phyloP scores from a whole-genome alignment of 305 asterid genomes.

The Vinca major region DNA sequence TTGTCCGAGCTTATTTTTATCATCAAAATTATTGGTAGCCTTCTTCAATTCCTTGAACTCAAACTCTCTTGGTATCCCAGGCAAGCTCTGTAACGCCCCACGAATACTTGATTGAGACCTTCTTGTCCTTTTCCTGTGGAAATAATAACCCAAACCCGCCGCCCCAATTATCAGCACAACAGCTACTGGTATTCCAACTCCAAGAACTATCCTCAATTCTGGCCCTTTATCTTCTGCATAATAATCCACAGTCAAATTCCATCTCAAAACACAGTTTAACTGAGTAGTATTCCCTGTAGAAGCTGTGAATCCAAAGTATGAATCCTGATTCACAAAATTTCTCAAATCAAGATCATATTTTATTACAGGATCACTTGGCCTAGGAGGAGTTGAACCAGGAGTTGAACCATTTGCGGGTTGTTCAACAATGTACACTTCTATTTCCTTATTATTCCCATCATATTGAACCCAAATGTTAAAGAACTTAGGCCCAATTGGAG shows the following conservation, averaged over 20 bases:
- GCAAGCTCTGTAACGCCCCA: conserved; percentile 61
- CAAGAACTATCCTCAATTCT: conserved; percentile 31
- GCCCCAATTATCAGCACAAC: conserved; percentile 33
- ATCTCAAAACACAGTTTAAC: conserved; percentile 64
- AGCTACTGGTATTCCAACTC: conserved; percentile 38
- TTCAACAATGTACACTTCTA: conserved; percentile 44
- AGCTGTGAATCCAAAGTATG: conserved; percentile 80
- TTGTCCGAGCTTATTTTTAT: conserved; percentile 66
- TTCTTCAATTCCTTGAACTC: conserved; percentile 58
- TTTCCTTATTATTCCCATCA: conserved; percentile 34
- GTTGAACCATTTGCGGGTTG: conserved; percentile 35
- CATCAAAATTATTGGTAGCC: conserved; percentile 73
- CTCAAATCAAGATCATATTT: conserved; percentile 32
- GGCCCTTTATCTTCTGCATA: conserved; percentile 22
- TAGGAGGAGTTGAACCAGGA: conserved; percentile 62
- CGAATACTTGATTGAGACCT: conserved; percentile 36
- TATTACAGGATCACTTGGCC: conserved; percentile 41
- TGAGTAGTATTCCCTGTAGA: conserved; percentile 54
- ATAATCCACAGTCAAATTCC: conserved; percentile 62
- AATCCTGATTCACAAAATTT: conserved; percentile 31
- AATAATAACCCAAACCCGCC: conserved; percentile 26
- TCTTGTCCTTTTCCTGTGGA: conserved; percentile 24
- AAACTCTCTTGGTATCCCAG: conserved; percentile 78
- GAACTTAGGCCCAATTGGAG: conserved; percentile 31
- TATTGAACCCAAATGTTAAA: conserved; percentile 78